Base-by-base conservation (phyloP, 164 flowering plant species). In the Liriodendron chinense region DNA sequence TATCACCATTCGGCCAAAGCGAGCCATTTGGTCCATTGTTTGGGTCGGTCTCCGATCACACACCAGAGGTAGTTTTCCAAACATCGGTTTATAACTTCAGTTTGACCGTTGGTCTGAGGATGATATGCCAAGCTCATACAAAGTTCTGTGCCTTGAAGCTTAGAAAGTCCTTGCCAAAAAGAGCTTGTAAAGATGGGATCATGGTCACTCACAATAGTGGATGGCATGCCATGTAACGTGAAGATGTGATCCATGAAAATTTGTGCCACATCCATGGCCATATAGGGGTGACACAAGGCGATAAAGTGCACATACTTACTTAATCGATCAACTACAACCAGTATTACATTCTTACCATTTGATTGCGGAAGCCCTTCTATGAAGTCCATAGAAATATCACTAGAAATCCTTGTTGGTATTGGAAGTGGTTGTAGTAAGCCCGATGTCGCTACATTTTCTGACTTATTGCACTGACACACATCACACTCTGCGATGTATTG, bases 341-440 rank as follows among this genome's bases (percentile, higher is more conserved):
- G 9, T 9, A 50, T 71, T 12, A 71, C 64, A 16, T 0, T 2
- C 18, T 71, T 50, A 20, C 63, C 63, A 10, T 71, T 9, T 13
- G 63, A 71, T 21, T 7, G 63, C 7, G 73, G 64, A 22, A 49
- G 64, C 1, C 73, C 73, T 21, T 71, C 61, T 12, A 71, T 53
- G 43, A 71, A 71, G 22, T 71, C 64, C 28, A 71, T 71, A 16
- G 25, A 21, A 1, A 77, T 65, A 2, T 72, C 71, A 9, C 9
- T 21, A 75, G 75, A 77, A 4, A 72, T 28, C 7, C 14, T 14
- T 6, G 26, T 21, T 0, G 64, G 71, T 13, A 72, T 62, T 9
- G 34, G 78, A 5, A 71, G 14, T 3, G 71, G 71, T 26, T 77
- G 71, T 22, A 77, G 70, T 47, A 65, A 24, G 9, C 75, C 34